A percentile compares a stretch with the other conserved stretches of the same genome.
phyloP scores from a whole-genome alignment of 768 basidiomycete genomes.

The Boletus fagicola region DNA sequence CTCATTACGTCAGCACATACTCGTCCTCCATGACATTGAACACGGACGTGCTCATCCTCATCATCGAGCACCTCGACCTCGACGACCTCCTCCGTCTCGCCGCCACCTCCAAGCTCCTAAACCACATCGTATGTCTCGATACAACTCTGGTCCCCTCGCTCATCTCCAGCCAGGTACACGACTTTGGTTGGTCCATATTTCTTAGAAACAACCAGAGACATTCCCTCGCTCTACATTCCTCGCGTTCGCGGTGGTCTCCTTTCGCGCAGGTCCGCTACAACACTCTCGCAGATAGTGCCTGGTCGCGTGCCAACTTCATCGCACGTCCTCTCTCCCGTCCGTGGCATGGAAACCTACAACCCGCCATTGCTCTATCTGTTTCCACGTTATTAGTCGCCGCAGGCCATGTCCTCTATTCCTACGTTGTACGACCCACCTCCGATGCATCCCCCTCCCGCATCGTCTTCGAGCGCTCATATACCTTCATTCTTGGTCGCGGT shows the following conservation, averaged over 20 bases:
- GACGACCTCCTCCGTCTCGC: constrained; percentile 40
- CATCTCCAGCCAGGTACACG: constrained; percentile 45
- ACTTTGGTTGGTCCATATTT: constrained; percentile 59
- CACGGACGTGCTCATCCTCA: constrained; percentile 53
- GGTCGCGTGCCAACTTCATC: constrained; percentile 51
- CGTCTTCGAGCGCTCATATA: constrained; percentile 44
- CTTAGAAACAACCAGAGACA: constrained; percentile 50
- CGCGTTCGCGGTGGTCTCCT: constrained; percentile 45
- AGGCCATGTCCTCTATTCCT: constrained; percentile 56
- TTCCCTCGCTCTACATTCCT: constrained; percentile 49
- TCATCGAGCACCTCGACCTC: constrained; percentile 46
- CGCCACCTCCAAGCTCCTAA: constrained; percentile 28
- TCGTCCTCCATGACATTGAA: constrained; percentile 36
- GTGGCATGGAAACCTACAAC: constrained; percentile 58
- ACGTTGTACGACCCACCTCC: constrained; percentile 41
- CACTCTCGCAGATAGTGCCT: constrained; percentile 49
- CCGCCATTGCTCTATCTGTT: constrained; percentile 52
- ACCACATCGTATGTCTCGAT: constrained; percentile 39
- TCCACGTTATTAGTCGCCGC: constrained; percentile 62
- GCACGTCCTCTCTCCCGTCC: constrained; percentile 62
- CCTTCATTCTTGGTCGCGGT: constrained; percentile 36
- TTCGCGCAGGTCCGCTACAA: constrained; percentile 49
- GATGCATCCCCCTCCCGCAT: constrained; percentile 42
- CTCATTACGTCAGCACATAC: constrained; percentile 21
- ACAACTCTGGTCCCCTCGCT: background rate